Conservation (phyloP, 768 basidiomycete species). For the Tremella yokohamensis region DNA sequence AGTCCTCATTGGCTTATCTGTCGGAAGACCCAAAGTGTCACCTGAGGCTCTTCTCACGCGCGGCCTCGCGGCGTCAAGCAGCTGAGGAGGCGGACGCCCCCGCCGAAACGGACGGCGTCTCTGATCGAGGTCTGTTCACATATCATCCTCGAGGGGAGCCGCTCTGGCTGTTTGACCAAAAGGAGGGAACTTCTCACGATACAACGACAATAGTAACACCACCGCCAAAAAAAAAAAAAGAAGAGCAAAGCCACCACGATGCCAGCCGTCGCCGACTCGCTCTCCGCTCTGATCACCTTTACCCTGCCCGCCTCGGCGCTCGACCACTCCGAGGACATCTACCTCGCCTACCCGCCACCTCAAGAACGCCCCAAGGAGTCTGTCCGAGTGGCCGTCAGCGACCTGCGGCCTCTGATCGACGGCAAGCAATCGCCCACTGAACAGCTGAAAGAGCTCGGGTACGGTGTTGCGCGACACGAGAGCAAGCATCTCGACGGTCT, state of each 20-base stretch:
- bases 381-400: conserved; percentile 19
- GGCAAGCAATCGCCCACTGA: conserved; percentile 1
- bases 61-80: too few relatives aligned
- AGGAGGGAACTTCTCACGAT: too few relatives aligned
- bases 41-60: too few relatives aligned
- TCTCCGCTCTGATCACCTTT: conserved; percentile 28
- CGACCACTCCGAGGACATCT: conserved; percentile 15
- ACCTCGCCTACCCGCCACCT: conserved; percentile 11
- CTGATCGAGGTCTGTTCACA: background rate
- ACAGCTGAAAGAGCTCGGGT: conserved; percentile 25
- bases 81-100: too few relatives aligned
- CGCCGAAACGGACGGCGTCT: background rate
- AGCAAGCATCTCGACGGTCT: conserved; percentile 10
- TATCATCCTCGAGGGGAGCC: too few relatives aligned
- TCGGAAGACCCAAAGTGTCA: too few relatives aligned
- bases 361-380: conserved; percentile 18
- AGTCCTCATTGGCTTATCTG: background rate
- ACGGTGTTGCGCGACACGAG: conserved; percentile 18
- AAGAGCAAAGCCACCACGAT: conserved; percentile 9
- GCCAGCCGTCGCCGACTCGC: conserved; percentile 15
- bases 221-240: background rate
- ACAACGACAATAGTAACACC: too few relatives aligned
- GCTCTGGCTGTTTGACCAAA: too few relatives aligned
- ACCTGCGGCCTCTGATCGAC: conserved; percentile 25
- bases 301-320: conserved; percentile 24